phyloP scores from a whole-genome alignment of 2,329 filamentous ascomycete genomes.

The Cladophialophora carrionii region DNA sequence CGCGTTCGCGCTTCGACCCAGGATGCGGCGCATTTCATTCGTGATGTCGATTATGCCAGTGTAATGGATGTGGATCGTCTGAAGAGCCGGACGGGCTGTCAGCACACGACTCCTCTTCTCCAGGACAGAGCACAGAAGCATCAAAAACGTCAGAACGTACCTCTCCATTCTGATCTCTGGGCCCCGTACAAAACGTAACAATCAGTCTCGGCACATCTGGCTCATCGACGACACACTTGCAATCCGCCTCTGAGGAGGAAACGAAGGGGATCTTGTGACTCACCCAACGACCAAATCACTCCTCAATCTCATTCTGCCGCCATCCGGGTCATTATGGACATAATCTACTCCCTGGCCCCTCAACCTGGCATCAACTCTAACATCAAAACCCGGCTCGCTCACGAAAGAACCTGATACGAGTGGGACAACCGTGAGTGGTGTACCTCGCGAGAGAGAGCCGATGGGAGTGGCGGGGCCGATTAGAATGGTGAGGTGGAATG shows the following conservation, averaged over 20 bases:
- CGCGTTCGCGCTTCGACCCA: conserved; percentile 42
- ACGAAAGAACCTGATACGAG: conserved; percentile 46
- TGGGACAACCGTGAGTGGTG: conserved; percentile 46
- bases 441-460: conserved; percentile 44
- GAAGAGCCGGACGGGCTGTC: not conserved
- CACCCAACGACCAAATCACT: conserved; percentile 49
- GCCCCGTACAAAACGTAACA: not conserved
- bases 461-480: conserved; percentile 12
- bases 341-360: conserved; percentile 49
- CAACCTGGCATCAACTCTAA: conserved; percentile 46
- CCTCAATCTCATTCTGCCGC: conserved; percentile 47
- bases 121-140: no score
- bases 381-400: conserved; percentile 44
- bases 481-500: conserved; percentile 47
- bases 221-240: not conserved
- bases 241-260: not conserved
- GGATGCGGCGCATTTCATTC: conserved; percentile 43
- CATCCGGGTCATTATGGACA: conserved; percentile 48
- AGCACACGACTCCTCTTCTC: not conserved
- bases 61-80: conserved; percentile 49
- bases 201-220: conserved; percentile 4
- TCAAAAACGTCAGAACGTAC: conserved; percentile 36
- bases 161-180: conserved; percentile 43
- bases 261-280: conserved; percentile 23
- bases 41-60: conserved; percentile 47